Conservation (phyloP, 208 protist species). For the Acanthamoeba sp. region DNA sequence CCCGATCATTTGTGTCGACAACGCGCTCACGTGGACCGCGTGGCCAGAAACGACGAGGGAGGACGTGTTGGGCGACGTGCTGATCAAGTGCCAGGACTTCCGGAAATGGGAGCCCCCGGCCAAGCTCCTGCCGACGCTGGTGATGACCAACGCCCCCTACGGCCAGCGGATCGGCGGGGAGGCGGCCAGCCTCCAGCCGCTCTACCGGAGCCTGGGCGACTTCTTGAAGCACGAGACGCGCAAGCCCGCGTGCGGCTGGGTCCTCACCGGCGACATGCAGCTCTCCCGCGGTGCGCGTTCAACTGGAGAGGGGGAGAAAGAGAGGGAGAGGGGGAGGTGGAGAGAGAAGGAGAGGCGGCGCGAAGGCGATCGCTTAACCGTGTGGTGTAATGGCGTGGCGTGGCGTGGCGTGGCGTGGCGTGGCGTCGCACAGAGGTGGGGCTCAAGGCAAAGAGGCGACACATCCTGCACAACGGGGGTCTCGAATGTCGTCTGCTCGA, state of each 20-base stretch:
- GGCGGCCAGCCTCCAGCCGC: neutral
- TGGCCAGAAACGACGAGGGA: neutral
- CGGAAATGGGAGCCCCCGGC: neutral
- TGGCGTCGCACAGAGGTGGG: neutral
- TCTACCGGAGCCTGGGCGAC: slow-evolving; percentile 30
- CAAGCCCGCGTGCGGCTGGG: neutral
- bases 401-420: neutral
- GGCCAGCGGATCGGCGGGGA: slow-evolving; percentile 17
- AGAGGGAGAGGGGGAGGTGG: no score
- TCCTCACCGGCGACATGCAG: slow-evolving; percentile 9
- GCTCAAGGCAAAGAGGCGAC: slow-evolving; percentile 6
- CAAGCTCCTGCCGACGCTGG: neutral
- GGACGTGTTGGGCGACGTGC: slow-evolving; percentile 21
- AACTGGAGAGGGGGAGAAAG: no score
- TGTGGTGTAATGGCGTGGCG: neutral
- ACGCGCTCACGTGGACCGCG: neutral
- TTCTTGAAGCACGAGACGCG: slow-evolving; percentile 11
- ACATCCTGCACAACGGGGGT: slow-evolving; percentile 17
- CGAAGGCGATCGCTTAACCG: no score
- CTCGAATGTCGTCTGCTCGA: neutral
- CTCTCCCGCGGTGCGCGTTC: neutral
- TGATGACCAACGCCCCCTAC: slow-evolving; percentile 41
- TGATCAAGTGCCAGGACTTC: slow-evolving; percentile 38
- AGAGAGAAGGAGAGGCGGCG: no score
- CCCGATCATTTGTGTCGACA: neutral